These are phyloP conservation scores for Ophiocordyceps camponoti-leonardi DNA, from an alignment of 2,329 filamentous ascomycete genomes.

Conservation along the genomic window DNA sequence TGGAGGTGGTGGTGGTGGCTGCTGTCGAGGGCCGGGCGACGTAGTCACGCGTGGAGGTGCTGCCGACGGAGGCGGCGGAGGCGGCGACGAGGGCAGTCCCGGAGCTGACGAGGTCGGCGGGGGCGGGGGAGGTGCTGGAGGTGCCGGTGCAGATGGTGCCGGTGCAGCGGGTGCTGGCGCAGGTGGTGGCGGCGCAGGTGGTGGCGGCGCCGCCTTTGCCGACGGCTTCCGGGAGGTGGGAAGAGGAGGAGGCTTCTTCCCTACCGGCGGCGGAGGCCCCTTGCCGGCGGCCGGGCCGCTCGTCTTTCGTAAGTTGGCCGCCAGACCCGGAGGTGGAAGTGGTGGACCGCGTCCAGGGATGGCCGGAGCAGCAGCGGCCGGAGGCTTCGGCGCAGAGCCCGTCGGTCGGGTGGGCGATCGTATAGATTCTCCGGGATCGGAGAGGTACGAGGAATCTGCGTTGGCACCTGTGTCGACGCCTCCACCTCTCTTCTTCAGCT, in stretches of 20 bases:
- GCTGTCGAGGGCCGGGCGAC: slow-evolving; percentile 22
- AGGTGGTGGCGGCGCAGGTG: slow-evolving; percentile 17
- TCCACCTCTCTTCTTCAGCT: slow-evolving; percentile 73
- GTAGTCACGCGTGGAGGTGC: slow-evolving; percentile 16
- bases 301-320: slow-evolving; percentile 38
- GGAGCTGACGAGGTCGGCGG: slow-evolving; percentile 25
- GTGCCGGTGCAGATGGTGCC: slow-evolving; percentile 20
- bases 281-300: slow-evolving; percentile 18
- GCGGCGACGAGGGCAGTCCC: slow-evolving; percentile 26
- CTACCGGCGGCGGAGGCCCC: slow-evolving; percentile 56
- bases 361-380: slow-evolving; percentile 39
- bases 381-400: slow-evolving; percentile 39
- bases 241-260: slow-evolving; percentile 55
- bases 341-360: slow-evolving; percentile 29
- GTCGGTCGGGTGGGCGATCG: slow-evolving; percentile 20
- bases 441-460: slow-evolving; percentile 53
- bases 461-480: slow-evolving; percentile 51
- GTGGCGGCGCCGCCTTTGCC: slow-evolving; percentile 13
- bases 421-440: slow-evolving; percentile 46
- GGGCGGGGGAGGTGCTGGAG: slow-evolving; percentile 28
- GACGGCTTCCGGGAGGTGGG: slow-evolving; percentile 44
- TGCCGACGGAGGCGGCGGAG: slow-evolving; percentile 24
- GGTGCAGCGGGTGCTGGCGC: slow-evolving; percentile 24
- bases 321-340: slow-evolving; percentile 26
- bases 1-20: slow-evolving; percentile 11